Evolutionary conservation across 208 protist genomes (phyloP).

Genomic region (Leishmania arabica): DNA sequence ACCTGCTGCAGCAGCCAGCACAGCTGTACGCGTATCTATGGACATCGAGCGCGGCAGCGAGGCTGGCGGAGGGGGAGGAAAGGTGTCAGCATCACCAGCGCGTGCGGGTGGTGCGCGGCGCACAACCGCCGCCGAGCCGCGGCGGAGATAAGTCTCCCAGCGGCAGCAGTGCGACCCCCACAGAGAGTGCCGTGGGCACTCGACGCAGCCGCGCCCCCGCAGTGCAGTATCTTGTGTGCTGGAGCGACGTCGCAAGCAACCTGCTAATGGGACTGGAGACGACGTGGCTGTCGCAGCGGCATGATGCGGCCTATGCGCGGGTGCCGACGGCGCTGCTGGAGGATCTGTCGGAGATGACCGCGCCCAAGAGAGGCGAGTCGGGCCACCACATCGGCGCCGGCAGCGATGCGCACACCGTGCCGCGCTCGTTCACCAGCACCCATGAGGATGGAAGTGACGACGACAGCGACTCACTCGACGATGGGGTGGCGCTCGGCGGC

Average conservation of each 20-base stretch:
- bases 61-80: conserved; percentile 10
- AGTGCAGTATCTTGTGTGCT: conserved; percentile 56
- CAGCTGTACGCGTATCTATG: conserved; percentile 25
- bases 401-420: not conserved
- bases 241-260: conserved; percentile 85
- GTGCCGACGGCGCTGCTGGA: conserved; percentile 58
- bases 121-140: not conserved
- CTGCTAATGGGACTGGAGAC: conserved; percentile 55
- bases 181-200: not conserved
- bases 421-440: not conserved
- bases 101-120: not conserved
- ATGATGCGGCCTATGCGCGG: conserved; percentile 40
- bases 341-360: conserved; percentile 23
- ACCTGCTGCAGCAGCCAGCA: conserved; percentile 18
- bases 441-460: conserved; percentile 13
- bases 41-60: conserved; percentile 7
- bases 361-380: not conserved
- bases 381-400: not conserved
- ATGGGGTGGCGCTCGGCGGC: not conserved
- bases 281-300: conserved; percentile 13
- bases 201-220: conserved; percentile 13
- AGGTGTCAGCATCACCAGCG: not conserved
- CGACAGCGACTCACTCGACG: conserved; percentile 31
- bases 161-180: not conserved
- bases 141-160: not conserved